Conservation (phyloP, 805 yeast genomes). For the Metschnikowia vanudenii region DNA sequence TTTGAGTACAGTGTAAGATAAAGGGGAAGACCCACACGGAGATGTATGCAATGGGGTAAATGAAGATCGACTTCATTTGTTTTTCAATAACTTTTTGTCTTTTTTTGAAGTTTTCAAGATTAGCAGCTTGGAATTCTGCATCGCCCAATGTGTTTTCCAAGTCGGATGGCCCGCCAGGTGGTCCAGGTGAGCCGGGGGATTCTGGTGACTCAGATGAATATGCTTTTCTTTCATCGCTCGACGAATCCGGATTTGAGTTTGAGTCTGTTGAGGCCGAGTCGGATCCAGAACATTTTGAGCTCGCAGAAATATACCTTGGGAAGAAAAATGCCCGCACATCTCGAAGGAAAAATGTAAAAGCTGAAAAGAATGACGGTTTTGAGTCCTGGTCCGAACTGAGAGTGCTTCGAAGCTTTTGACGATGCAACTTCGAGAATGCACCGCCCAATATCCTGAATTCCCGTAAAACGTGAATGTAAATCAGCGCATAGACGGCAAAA, state of each 20-base stretch:
- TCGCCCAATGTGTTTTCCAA: slow-evolving; percentile 26
- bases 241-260: neutral
- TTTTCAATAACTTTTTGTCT: slow-evolving; percentile 67
- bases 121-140: slow-evolving; percentile 54
- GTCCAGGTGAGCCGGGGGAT: slow-evolving; percentile 8
- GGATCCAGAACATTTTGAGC: slow-evolving; percentile 6
- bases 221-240: slow-evolving; percentile 8
- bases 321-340: slow-evolving; percentile 24
- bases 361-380: slow-evolving; percentile 29
- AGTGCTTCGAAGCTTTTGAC: slow-evolving; percentile 5
- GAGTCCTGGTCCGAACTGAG: slow-evolving; percentile 1
- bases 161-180: slow-evolving; percentile 17
- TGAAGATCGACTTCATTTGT: slow-evolving; percentile 75
- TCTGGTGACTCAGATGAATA: too few species aligned
- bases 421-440: slow-evolving; percentile 36
- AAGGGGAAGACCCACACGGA: slow-evolving; percentile 82
- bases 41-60: slow-evolving; percentile 81
- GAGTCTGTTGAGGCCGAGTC: slow-evolving; percentile 4
- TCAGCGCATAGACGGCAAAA: slow-evolving; percentile 60
- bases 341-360: slow-evolving; percentile 29
- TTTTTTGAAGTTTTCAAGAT: slow-evolving; percentile 57
- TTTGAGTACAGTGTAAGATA: slow-evolving; percentile 58
- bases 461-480: slow-evolving; percentile 67
- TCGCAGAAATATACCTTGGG: slow-evolving; percentile 32
- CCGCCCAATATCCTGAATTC: slow-evolving; percentile 60